Evolutionary conservation across 1,284 basidiomycete genomes (phyloP), one percentile per base, ranked within the genome.

Genomic region (Stereum hirsutum): DNA sequence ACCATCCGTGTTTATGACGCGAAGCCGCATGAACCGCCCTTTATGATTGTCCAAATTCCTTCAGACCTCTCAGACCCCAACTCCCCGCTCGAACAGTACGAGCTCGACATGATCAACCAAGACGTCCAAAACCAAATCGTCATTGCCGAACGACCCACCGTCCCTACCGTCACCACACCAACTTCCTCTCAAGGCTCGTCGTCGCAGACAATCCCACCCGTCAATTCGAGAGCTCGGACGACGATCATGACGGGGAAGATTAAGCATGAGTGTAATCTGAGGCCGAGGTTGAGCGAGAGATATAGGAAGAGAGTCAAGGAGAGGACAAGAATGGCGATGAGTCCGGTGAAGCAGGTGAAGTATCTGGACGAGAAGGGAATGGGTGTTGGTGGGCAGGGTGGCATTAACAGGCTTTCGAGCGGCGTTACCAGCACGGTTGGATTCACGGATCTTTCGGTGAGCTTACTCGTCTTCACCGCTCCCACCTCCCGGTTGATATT

Each of bases 61-160:
- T 72, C 77, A 0, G 69, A 76, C 54, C 65, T 67, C 0, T 72
- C 73, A 48, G 57, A 63, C 44, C 54, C 54, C 4, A 58, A 62
- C 8, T 51, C 48, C 5, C 69, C 75, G 45, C 74, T 74, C 6
- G 82, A 85, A 52, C 70, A 72, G 55, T 89, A 83, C 58, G 81
- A 87, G 54, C 65, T 89, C 30, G 82, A 85, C 24, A 85, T 88
- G 79, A 71, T 84, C 33, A 81, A 85, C 49, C 78, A 83, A 46
- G 59, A 72, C 15, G 82, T 88, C 4, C 78, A 83, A 49, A 87
- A 87, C 60, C 83, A 87, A 57, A 69, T 85, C 46, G 83, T 87
- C 34, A 70, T 88, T 30, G 82, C 84, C 0, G 83, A 87, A 58
- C 72, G 79, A 33, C 80, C 80, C 19, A 86, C 83, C 52, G 76